Conservation (phyloP, 805 yeast species). For the Alloascoidea hylecoeti region DNA sequence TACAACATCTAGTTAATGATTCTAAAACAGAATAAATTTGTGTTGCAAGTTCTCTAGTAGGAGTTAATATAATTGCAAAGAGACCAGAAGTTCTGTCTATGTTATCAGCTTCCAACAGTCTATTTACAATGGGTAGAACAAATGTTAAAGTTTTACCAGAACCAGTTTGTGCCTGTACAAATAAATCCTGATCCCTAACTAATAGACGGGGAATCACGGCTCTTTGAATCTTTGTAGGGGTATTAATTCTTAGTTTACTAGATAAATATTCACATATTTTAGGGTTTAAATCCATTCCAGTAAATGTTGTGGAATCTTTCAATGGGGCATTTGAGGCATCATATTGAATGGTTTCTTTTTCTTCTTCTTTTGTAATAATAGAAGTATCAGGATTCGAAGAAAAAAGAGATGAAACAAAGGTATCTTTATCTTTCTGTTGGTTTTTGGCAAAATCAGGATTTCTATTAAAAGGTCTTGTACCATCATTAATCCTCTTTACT, state of each 20-base stretch:
- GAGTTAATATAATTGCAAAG: conserved; percentile 80
- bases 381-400: conserved; percentile 44
- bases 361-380: conserved; percentile 19
- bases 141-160: conserved; percentile 94
- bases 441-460: conserved; percentile 5
- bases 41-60: conserved; percentile 88
- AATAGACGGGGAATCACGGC: conserved; percentile 56
- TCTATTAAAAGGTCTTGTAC: background rate
- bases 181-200: conserved; percentile 41
- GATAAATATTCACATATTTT: conserved; percentile 38
- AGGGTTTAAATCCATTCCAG: conserved; percentile 53
- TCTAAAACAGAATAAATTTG: conserved; percentile 81
- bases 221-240: conserved; percentile 82
- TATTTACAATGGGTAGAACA: conserved; percentile 52
- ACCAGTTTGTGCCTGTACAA: conserved; percentile 95
- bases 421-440: conserved; percentile 18
- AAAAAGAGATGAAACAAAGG: conserved; percentile 79
- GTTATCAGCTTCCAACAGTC: background rate
- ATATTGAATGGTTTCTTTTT: conserved; percentile 16
- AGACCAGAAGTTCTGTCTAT: conserved; percentile 61
- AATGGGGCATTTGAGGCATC: conserved; percentile 84
- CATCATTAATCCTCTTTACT: conserved; percentile 2
- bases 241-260: conserved; percentile 28
- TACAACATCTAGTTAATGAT: conserved; percentile 53
- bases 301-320: conserved; percentile 49